Evolutionary conservation across 169 alveolate species (phyloP).

Genomic region (Cryptosporidium xiaoi): DNA sequence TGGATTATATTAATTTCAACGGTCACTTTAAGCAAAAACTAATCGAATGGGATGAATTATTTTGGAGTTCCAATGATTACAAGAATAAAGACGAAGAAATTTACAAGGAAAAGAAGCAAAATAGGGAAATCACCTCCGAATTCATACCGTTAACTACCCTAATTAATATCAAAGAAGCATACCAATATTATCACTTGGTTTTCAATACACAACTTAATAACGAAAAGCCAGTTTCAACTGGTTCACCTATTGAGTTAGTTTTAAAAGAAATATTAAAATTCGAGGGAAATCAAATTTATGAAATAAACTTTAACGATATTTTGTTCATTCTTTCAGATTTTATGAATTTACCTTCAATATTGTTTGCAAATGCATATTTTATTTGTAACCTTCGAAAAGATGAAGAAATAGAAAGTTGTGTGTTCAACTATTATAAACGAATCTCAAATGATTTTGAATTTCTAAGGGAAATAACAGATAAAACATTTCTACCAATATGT

Average conservation of each 20-base stretch:
- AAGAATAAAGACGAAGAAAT: neutral
- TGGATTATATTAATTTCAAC: conserved; percentile 4
- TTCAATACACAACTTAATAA: conserved; percentile 14
- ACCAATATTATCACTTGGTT: conserved; percentile 37
- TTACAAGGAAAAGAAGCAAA: neutral
- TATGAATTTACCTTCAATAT: conserved; percentile 22
- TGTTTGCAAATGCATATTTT: conserved; percentile 46
- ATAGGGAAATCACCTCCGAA: neutral
- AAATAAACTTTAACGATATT: conserved; percentile 14
- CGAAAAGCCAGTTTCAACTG: neutral
- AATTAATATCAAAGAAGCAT: neutral
- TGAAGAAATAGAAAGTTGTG: neutral
- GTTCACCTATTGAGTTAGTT: neutral
- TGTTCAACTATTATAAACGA: neutral
- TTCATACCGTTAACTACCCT: neutral
- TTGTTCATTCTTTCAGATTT: conserved; percentile 28
- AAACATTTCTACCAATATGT: conserved; percentile 29
- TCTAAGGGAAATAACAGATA: conserved; percentile 14
- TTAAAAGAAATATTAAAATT: conserved; percentile 24
- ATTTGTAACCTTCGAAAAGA: neutral
- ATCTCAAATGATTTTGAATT: conserved; percentile 23
- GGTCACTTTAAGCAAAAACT: conserved; percentile 11
- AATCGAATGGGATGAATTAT: conserved; percentile 43
- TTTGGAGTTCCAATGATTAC: conserved; percentile 11
- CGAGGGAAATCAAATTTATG: neutral